phyloP scores from a whole-genome alignment of 176 grass and related monocot genomes.

The Ensete glaucum region DNA sequence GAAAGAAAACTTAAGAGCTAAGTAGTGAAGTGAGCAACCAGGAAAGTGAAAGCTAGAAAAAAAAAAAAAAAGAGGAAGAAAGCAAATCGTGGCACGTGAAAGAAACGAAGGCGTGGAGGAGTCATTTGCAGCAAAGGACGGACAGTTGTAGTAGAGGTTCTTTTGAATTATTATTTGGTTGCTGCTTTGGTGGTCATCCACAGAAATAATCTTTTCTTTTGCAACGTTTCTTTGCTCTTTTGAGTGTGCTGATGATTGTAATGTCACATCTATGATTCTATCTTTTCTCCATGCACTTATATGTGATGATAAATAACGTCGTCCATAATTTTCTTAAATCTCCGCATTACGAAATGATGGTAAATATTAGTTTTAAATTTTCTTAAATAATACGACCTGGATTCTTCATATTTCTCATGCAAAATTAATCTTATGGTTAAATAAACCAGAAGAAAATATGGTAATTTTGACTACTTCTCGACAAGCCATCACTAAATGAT shows the following conservation, averaged over 20 bases:
- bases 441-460: no score
- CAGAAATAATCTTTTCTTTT: neutral
- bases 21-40: neutral
- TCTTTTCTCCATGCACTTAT: neutral
- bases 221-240: neutral
- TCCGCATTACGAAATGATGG: no score
- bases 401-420: no score
- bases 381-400: no score
- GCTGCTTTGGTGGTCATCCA: neutral
- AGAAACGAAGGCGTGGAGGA: neutral
- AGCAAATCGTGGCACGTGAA: neutral
- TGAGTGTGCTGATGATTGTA: neutral
- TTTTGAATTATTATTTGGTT: neutral
- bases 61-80: neutral
- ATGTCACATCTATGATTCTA: neutral
- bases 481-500: neutral
- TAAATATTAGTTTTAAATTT: no score
- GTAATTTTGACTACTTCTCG: no score
- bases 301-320: neutral
- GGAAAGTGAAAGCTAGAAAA: conserved; percentile 2
- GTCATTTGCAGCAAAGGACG: neutral
- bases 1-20: conserved; percentile 6
- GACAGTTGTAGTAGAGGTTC: neutral
- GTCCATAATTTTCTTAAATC: neutral
- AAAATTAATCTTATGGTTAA: no score